Evolutionary conservation across 108 stramenopile genomes (phyloP), one percentile per base, ranked within the genome.

Genomic region (Nitzschia sp.): DNA sequence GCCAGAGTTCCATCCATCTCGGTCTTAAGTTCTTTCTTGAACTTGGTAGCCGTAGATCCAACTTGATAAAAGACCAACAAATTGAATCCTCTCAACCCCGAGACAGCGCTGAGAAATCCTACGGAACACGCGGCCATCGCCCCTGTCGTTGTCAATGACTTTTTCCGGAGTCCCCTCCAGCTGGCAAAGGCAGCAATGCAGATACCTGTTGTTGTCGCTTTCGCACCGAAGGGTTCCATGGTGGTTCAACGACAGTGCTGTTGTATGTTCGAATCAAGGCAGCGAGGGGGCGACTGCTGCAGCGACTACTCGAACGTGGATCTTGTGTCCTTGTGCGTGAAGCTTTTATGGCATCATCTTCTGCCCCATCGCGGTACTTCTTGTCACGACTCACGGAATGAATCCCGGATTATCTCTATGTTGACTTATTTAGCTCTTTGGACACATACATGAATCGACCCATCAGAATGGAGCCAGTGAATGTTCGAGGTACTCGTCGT

Each of bases 61-160:
- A 86, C 41, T 67, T 88, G 77, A 72, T 94, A 94, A 75, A 94
- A 91, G 38, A 90, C 55, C 10, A 94, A 67, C 29, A 91, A 70
- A 19, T 86, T 78, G 60, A 83, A 63, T 8, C 93, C 93, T 55
- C 89, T 69, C 41, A 81, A 61, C 0, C 89, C 89, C 1, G 75
- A 76, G 0, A 65, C 67, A n/a, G 90, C 71, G 19, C 78, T 72
- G 22, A 80, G 37, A 73, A 94, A 90, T 19, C 88, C 90, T 20
- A 91, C 90, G 8, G 76, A 29, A 79, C 72, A 88, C 8, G 86
- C 90, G 0, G 86, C 77, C 10, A 73, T 56, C 25, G 84, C 84
- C 21, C 92, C 92, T 3, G 69, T 50, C 61, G 65, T 61, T 10
- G 87, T 84, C 26, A 93, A 63, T 9, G 85, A 84, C 48, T 79